These are phyloP conservation scores for Hymenoscyphus linearis DNA, from an alignment of 2,329 filamentous ascomycete genomes.

Conservation along the genomic window DNA sequence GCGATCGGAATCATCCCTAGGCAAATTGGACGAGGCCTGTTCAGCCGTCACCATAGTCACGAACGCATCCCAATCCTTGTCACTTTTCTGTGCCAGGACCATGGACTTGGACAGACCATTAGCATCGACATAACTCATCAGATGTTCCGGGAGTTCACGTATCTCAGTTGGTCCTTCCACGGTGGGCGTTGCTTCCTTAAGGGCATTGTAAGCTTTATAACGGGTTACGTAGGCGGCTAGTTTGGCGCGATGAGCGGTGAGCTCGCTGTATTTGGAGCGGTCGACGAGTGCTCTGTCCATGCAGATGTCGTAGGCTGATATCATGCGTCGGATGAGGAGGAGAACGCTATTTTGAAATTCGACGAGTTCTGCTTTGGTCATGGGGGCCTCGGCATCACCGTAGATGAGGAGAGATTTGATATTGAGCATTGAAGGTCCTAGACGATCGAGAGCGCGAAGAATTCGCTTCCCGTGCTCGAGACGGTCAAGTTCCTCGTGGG, in stretches of 20 bases:
- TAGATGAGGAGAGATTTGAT: slow-evolving; percentile 25
- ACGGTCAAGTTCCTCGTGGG: slow-evolving; percentile 35
- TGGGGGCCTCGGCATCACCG: slow-evolving; percentile 8
- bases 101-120: background rate
- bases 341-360: slow-evolving; percentile 18
- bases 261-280: slow-evolving; percentile 20
- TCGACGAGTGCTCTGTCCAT: slow-evolving; percentile 26
- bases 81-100: background rate
- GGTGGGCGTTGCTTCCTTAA: background rate
- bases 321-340: slow-evolving; percentile 28
- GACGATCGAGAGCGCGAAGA: slow-evolving; percentile 41
- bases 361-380: background rate
- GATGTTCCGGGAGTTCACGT: slow-evolving; percentile 1
- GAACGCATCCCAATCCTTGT: slow-evolving; percentile 1
- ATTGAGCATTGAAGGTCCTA: slow-evolving; percentile 32
- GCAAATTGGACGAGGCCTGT: too few relatives aligned
- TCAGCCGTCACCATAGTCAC: background rate
- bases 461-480: slow-evolving; percentile 47
- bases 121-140: slow-evolving; percentile 1
- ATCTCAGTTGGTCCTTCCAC: background rate
- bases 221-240: slow-evolving; percentile 35
- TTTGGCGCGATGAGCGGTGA: slow-evolving; percentile 28
- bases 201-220: slow-evolving; percentile 12
- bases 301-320: slow-evolving; percentile 32
- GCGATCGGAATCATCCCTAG: too few relatives aligned